Conservation (phyloP, 2,329 filamentous ascomycete species). For the Hymenoscyphus repandus region DNA sequence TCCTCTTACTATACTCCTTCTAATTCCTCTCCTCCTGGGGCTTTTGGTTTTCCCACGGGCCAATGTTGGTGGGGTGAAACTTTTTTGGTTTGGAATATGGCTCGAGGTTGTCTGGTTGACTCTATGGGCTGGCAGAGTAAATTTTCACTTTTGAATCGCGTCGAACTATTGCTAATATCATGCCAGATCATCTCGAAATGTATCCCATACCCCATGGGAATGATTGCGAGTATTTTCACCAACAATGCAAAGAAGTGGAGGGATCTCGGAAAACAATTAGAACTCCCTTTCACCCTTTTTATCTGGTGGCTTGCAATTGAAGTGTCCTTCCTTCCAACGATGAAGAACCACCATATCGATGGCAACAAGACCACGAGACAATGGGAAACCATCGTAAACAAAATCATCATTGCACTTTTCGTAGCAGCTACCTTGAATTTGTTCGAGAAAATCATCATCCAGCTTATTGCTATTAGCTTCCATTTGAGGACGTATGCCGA, state of each 20-base stretch:
- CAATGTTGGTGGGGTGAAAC: constrained; percentile 65
- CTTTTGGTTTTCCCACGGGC: constrained; percentile 52
- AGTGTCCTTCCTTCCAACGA: constrained; percentile 78
- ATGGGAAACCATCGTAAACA: constrained; percentile 79
- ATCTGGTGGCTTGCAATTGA: constrained; percentile 88
- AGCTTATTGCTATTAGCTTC: constrained; percentile 91
- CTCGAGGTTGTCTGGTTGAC: constrained; percentile 89
- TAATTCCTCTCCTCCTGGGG: constrained; percentile 65
- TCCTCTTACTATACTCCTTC: constrained; percentile 57
- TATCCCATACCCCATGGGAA: constrained; percentile 55
- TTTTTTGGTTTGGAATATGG: constrained; percentile 95
- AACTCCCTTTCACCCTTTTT: constrained; percentile 80
- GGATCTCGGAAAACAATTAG: constrained; percentile 79
- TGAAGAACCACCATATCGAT: constrained; percentile 53
- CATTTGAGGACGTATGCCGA: constrained; percentile 87
- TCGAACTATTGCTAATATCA: constrained; percentile 7
- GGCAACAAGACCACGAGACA: constrained; percentile 45
- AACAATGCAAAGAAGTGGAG: constrained; percentile 91
- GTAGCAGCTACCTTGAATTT: constrained; percentile 76
- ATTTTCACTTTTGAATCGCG: constrained; percentile 19
- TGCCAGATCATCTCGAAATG: constrained; percentile 55
- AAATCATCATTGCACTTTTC: constrained; percentile 81
- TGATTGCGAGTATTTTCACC: constrained; percentile 67
- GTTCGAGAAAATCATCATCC: constrained; percentile 87
- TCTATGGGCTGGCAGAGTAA: constrained; percentile 67